Conservation (phyloP, 805 yeast species). For the Candida gorgasii region DNA sequence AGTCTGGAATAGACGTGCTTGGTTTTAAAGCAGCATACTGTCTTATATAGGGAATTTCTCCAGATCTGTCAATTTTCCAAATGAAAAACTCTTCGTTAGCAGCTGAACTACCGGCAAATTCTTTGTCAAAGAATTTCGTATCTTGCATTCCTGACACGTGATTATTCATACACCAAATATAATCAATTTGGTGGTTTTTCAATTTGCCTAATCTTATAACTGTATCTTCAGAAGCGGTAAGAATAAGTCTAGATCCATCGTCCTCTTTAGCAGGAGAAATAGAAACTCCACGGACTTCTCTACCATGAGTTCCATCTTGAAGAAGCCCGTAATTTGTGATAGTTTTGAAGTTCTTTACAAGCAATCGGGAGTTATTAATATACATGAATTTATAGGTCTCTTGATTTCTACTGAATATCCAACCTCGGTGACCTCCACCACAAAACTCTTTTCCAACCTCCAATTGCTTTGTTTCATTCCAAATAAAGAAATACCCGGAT, state of each 20-base stretch:
- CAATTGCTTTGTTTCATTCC: slow-evolving; percentile 76
- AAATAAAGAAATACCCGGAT: slow-evolving; percentile 72
- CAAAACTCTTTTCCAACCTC: slow-evolving; percentile 73
- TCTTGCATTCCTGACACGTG: slow-evolving; percentile 91
- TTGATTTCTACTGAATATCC: slow-evolving; percentile 51
- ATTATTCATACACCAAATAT: slow-evolving; percentile 64
- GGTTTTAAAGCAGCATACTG: slow-evolving; percentile 58
- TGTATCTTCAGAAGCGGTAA: slow-evolving; percentile 91
- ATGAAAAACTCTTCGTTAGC: slow-evolving; percentile 86
- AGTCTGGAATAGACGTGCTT: slow-evolving; percentile 64
- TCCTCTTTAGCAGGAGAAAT: slow-evolving; percentile 38
- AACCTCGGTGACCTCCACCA: slow-evolving; percentile 90
- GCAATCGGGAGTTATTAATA: slow-evolving; percentile 53
- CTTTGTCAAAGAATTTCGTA: slow-evolving; percentile 58
- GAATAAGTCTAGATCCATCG: slow-evolving; percentile 44
- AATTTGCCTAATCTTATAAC: slow-evolving; percentile 60
- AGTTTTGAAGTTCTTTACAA: slow-evolving; percentile 28
- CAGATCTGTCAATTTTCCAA: slow-evolving; percentile 60
- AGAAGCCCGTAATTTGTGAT: slow-evolving; percentile 26
- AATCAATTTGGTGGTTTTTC: slow-evolving; percentile 28
- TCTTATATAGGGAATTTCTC: slow-evolving; percentile 45
- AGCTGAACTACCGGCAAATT: slow-evolving; percentile 52
- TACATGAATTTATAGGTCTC: slow-evolving; percentile 54
- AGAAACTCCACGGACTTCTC: slow-evolving; percentile 80
- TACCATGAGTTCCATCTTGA: slow-evolving; percentile 78